Evolutionary conservation across 352 stramenopile genomes (phyloP), one percentile per base, ranked within the genome.

Genomic region (Globisporangium recalcitrans): DNA sequence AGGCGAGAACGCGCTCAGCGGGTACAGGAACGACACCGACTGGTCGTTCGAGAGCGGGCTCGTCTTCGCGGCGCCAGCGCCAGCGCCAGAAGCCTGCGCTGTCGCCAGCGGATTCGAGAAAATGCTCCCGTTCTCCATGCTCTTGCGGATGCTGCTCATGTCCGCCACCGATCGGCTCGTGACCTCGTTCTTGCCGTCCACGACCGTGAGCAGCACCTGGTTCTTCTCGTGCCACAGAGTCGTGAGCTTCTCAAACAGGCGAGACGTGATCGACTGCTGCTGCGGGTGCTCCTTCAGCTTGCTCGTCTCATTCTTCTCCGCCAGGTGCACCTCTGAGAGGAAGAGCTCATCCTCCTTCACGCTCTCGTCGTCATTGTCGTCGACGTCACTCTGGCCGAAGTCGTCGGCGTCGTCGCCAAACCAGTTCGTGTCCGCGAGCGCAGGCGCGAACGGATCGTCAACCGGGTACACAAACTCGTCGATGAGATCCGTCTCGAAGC

Each of bases 221-320:
- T 90, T 89, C 77, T 94, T 94, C 65, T 94, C 85, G 42, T 80
- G 82, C 85, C 85, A 94, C 24, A 94, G 63, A 47, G 74, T 73
- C 32, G 85, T 91, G 27, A 94, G 69, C 78, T 88, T 89, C 63
- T 87, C 73, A 62, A 91, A 91, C 52, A 92, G 63, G 24, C 75
- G 77, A 62, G 78, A 87, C 21, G 83, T 85, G 63, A 87, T 76
- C 40, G 82, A 71, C 64, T 82, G 36, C 14, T 21, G 13, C 13
- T 69, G 24, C 68, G 80, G 32, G 3, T 26, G 14, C 22, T 32
- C 13, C 7, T 68, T n/a, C 69, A 31, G 5, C 55, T 49, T 51
- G 16, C 11, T 31, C 54, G 26, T 52, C 38, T 60, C 36, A 14
- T 31, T 54, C 48, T 54, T 54, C 24, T 54, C 48, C 61, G 69